Conservation (phyloP, 441 rosid species). For the Pelargonium citronellum region DNA sequence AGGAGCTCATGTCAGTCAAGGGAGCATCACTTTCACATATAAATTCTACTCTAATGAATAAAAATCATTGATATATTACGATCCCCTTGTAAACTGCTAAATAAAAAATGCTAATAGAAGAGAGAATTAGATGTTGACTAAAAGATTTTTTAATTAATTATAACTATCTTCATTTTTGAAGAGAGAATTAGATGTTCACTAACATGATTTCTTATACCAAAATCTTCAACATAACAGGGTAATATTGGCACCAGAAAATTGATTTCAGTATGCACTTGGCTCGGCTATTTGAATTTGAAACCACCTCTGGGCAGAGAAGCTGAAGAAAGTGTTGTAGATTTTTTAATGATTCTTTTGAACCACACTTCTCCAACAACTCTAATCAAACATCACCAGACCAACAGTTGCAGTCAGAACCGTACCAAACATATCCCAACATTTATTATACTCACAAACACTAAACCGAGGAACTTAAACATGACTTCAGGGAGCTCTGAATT, state of each 20-base stretch:
- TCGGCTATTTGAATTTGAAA: not conserved
- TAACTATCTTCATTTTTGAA: too few relatives aligned
- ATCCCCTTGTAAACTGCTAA: not conserved
- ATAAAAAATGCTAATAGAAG: too few relatives aligned
- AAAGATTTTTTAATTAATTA: too few relatives aligned
- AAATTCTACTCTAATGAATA: not conserved
- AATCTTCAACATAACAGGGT: too few relatives aligned
- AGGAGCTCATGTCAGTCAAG: not conserved
- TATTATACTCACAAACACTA: not conserved
- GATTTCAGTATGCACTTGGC: too few relatives aligned
- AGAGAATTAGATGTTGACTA: too few relatives aligned
- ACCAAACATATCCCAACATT: not conserved
- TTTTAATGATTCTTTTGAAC: not conserved
- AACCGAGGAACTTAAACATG: not conserved
- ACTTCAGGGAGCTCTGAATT: not conserved
- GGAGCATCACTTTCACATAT: not conserved
- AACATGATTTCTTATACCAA: too few relatives aligned
- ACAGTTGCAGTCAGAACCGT: not conserved
- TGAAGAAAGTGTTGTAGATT: not conserved
- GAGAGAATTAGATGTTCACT: too few relatives aligned
- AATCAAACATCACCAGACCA: not conserved
- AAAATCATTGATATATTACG: not conserved
- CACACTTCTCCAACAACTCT: not conserved
- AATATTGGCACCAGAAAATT: too few relatives aligned
- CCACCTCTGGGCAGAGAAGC: not conserved